phyloP scores from a whole-genome alignment of 345 rosid genomes.

The Raphanus raphanistrum region DNA sequence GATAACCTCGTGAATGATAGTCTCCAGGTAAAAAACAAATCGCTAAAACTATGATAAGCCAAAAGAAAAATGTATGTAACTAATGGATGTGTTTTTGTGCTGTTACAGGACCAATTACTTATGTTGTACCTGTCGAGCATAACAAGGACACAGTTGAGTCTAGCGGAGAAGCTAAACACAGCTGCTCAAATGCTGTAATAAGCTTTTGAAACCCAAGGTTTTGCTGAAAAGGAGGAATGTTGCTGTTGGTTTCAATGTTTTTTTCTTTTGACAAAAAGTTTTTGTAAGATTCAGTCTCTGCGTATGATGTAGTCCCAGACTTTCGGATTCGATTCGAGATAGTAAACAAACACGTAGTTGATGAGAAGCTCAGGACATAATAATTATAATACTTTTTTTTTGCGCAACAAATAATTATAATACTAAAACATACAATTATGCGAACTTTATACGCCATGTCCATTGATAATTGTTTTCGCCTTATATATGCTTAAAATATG shows the following conservation, averaged over 20 bases:
- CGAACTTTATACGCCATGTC: background rate
- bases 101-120: constrained; percentile 71
- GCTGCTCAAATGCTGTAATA: constrained; percentile 79
- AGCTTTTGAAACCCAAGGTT: constrained; percentile 2
- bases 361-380: background rate
- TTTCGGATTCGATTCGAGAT: background rate
- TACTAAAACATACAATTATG: background rate
- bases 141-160: constrained; percentile 85
- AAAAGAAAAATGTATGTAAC: background rate
- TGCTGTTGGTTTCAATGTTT: constrained; percentile 13
- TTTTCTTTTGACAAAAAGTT: background rate
- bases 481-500: background rate
- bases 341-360: background rate
- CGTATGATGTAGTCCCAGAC: constrained; percentile 6
- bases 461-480: background rate
- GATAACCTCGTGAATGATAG: constrained; percentile 87
- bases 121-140: constrained; percentile 85
- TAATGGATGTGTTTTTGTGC: constrained; percentile 12
- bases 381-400: background rate
- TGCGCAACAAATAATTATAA: too few species aligned
- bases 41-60: background rate
- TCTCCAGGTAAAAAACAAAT: constrained; percentile 64
- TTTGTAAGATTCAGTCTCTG: constrained; percentile 26
- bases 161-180: constrained; percentile 91
- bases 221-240: background rate